Evolutionary conservation across 2,329 filamentous ascomycete genomes (phyloP).

Genomic region (Leptographium wingfieldii): DNA sequence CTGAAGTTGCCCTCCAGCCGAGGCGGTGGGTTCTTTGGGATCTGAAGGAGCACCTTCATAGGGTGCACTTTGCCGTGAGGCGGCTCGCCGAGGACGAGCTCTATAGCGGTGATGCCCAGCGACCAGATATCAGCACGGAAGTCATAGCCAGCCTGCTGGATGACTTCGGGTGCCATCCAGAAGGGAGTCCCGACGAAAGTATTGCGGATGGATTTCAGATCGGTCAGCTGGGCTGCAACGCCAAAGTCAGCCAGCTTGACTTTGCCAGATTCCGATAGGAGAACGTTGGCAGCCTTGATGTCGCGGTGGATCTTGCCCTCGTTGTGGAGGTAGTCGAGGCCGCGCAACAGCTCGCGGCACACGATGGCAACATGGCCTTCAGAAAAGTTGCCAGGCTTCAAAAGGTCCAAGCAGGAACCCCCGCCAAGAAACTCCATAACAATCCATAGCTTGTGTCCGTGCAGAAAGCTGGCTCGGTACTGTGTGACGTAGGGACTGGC

Average conservation of each 20-base stretch:
- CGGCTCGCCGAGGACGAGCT: constrained; percentile 80
- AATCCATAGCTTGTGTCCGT: constrained; percentile 96
- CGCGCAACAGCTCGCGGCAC: constrained; percentile 78
- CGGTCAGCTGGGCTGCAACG: constrained; percentile 89
- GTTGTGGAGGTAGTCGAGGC: constrained; percentile 82
- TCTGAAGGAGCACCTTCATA: constrained; percentile 88
- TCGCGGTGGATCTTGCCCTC: constrained; percentile 95
- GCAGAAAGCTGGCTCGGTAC: constrained; percentile 93
- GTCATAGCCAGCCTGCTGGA: constrained; percentile 70
- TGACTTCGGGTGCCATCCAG: constrained; percentile 95
- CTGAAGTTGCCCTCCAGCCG: constrained; percentile 76
- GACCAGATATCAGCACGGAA: constrained; percentile 94
- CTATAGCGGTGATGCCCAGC: constrained; percentile 80
- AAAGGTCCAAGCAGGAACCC: constrained; percentile 84
- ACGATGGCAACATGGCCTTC: constrained; percentile 90
- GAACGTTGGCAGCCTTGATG: constrained; percentile 90
- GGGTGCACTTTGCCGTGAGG: constrained; percentile 75
- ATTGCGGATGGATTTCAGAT: constrained; percentile 94
- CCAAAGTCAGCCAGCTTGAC: constrained; percentile 97
- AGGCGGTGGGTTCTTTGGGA: constrained; percentile 78
- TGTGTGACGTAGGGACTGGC: constrained; percentile 88
- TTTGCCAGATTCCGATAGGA: constrained; percentile 81
- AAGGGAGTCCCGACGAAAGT: constrained; percentile 97
- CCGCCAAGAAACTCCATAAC: constrained; percentile 97
- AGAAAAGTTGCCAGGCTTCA: constrained; percentile 80